Conservation (phyloP, 2,329 filamentous ascomycete species). For the Emydomyces testavorans region DNA sequence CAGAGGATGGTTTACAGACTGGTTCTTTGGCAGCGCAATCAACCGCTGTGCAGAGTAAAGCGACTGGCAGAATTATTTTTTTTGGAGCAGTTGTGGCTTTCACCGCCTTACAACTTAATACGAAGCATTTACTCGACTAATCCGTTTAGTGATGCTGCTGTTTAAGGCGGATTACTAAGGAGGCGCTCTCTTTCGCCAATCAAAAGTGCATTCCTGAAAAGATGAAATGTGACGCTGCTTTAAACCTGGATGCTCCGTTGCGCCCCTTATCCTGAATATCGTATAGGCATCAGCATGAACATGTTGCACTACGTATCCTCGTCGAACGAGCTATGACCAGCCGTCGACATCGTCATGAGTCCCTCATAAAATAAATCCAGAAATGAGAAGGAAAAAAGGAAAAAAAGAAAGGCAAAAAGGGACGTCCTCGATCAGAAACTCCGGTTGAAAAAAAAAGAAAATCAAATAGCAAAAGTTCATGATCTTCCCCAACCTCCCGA, state of each 20-base stretch:
- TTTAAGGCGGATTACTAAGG: too few species aligned
- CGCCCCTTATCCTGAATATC: too few species aligned
- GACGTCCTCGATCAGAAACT: background rate
- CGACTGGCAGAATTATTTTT: slow-evolving; percentile 13
- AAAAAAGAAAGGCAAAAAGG: background rate
- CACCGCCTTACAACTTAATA: slow-evolving; percentile 7
- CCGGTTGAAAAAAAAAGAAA: background rate
- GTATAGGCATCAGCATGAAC: background rate
- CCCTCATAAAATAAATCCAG: background rate
- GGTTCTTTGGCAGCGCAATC: background rate
- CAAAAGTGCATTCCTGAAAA: too few species aligned
- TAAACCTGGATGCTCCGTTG: too few species aligned
- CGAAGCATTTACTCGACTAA: background rate
- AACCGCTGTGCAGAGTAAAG: too few species aligned
- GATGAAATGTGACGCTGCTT: too few species aligned
- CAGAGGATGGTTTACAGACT: background rate
- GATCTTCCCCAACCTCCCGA: slow-evolving; percentile 10
- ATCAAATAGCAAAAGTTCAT: background rate
- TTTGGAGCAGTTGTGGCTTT: background rate
- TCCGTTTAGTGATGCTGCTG: background rate
- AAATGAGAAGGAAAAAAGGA: background rate
- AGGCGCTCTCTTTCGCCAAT: too few species aligned
- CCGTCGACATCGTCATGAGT: background rate
- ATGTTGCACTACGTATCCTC: background rate
- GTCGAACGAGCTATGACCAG: background rate